phyloP scores from a whole-genome alignment of 148 eudicot genomes.

The Vaccinium macrocarpon region DNA sequence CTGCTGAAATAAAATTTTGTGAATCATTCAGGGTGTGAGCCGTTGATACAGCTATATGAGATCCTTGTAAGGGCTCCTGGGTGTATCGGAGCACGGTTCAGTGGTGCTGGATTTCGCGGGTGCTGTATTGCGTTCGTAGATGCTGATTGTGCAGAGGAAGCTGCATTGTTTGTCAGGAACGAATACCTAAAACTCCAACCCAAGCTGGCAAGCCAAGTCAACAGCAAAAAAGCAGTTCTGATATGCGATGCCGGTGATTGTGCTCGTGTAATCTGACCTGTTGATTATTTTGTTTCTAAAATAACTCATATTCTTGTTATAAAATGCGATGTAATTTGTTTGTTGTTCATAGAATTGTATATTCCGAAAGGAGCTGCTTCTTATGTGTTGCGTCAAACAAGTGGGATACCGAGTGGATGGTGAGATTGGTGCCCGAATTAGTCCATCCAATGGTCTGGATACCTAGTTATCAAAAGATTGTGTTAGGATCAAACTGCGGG shows the following conservation, averaged over 20 bases:
- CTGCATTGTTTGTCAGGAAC: conserved; percentile 50
- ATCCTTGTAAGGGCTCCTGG: conserved; percentile 79
- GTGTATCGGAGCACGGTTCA: conserved; percentile 88
- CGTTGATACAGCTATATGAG: conserved; percentile 82
- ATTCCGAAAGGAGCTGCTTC: neutral
- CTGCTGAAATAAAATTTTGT: neutral
- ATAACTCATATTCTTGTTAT: neutral
- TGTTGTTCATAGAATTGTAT: neutral
- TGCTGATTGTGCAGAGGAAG: conserved; percentile 55
- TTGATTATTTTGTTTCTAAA: neutral
- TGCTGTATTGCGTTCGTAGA: conserved; percentile 92
- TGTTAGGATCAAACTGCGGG: neutral
- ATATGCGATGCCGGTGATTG: conserved; percentile 79
- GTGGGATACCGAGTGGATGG: neutral
- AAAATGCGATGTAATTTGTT: neutral
- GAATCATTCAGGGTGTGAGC: conserved; percentile 65
- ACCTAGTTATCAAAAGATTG: neutral
- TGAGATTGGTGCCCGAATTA: neutral
- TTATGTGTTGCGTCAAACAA: neutral
- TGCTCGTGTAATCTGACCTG: conserved; percentile 56
- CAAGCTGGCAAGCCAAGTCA: conserved; percentile 52
- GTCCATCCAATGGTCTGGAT: neutral
- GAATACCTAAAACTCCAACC: conserved; percentile 77
- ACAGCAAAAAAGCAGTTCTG: conserved; percentile 45
- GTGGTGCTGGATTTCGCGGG: conserved; percentile 98